Evolutionary conservation across 768 basidiomycete genomes (phyloP).

Genomic region (Dictyophora rubrovolvata): DNA sequence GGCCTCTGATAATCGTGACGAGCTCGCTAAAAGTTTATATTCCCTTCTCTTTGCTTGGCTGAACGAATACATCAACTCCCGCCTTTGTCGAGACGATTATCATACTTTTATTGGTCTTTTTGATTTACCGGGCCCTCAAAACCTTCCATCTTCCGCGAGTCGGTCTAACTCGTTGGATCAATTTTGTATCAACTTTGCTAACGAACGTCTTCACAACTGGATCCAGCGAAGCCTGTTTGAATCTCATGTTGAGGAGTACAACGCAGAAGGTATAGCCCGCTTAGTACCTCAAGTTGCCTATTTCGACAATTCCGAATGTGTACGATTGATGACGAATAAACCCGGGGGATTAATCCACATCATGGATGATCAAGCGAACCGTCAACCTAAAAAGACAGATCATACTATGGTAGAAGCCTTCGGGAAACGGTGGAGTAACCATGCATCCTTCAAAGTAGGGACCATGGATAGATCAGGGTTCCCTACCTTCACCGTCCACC

Average conservation of each 20-base stretch:
- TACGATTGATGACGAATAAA: constrained; percentile 73
- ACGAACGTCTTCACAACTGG: constrained; percentile 83
- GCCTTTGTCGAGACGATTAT: constrained; percentile 89
- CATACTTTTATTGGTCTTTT: constrained; percentile 86
- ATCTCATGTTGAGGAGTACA: constrained; percentile 72
- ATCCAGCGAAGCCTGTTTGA: constrained; percentile 75
- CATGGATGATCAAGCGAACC: constrained; percentile 91
- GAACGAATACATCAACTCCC: constrained; percentile 93
- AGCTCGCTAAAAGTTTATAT: constrained; percentile 88
- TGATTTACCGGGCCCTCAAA: constrained; percentile 89
- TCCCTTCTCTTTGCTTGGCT: constrained; percentile 93
- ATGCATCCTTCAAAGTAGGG: constrained; percentile 83
- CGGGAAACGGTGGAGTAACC: constrained; percentile 88
- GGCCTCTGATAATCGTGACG: constrained; percentile 86
- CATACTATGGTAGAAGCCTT: constrained; percentile 93
- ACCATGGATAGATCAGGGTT: constrained; percentile 64
- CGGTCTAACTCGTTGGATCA: constrained; percentile 91
- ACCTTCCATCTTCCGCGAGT: constrained; percentile 52
- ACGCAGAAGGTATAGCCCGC: constrained; percentile 64
- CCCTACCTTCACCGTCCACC: constrained; percentile 84
- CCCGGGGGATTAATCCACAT: constrained; percentile 93
- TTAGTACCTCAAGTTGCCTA: constrained; percentile 64
- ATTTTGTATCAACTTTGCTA: constrained; percentile 93
- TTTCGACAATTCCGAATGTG: constrained; percentile 86
- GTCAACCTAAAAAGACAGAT: constrained; percentile 83